Base-by-base conservation (phyloP, 1,139 yeast genomes). In the Nakaseomyces nivariensis region DNA sequence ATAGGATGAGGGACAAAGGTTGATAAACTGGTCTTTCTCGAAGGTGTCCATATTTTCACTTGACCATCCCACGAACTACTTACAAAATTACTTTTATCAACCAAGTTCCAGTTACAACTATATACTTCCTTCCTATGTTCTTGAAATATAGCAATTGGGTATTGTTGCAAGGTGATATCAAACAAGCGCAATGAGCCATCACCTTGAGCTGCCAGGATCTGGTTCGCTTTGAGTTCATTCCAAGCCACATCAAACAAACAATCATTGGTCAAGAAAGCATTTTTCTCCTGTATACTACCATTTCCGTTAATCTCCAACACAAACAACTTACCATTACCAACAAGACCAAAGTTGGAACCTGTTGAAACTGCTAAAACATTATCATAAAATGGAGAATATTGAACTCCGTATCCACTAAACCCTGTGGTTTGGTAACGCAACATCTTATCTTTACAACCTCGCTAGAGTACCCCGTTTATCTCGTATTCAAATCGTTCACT, bases 11-110 rank as follows among this genome's bases (percentile, higher is more conserved):
- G 73, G 5, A 62, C 59, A 49, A 88, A 69, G 0, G 95, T 87
- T 52, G 77, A 48, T 49, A 88, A 52, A 17, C 94, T 82, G 37
- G 73, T 68, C 11, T 72, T 71, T 48, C 92, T 72, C 33, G 69
- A 69, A 0, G 95, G 92, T 0, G 81, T 68, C 83, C 83, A 79
- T 7, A 92, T 63, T 67, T 87, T 88, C 47, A 90, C 77, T 1
- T 84, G 73, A 0, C 97, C 96, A 66, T 92, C 97, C 97, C 97
- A 92, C 25, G 95, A 85, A 29, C 90, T 76, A 24, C 92, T 77
- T 40, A 84, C 80, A 66, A 90, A 86, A 31, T 73, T 72, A 1
- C 76, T 61, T 66, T 89, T 90, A 56, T 85, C 90, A 3, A 85
- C 82, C 59, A 85, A 67, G 66, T 87, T 88, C 97, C 97, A 90